Evolutionary conservation across 148 eudicot species (phyloP).

Genomic region (Fagopyrum tataricum): DNA sequence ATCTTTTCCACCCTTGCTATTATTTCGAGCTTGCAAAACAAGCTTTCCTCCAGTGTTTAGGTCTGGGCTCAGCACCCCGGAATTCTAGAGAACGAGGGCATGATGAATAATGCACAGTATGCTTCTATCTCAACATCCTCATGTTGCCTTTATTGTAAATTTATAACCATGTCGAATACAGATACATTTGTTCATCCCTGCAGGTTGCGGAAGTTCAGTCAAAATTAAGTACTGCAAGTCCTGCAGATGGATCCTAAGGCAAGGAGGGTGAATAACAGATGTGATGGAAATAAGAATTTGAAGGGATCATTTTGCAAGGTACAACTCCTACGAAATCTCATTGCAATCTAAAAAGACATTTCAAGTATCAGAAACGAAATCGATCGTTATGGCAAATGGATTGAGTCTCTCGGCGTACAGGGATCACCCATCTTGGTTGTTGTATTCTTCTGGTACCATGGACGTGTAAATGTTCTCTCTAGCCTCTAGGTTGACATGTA

Average conservation of each 20-base stretch:
- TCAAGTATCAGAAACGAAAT: neutral
- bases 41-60: slow-evolving; percentile 15
- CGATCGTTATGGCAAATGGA: neutral
- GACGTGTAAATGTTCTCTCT: neutral
- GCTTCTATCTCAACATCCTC: neutral
- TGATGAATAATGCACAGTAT: neutral
- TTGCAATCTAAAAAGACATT: neutral
- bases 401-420: neutral
- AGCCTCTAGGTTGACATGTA: neutral
- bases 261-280: neutral
- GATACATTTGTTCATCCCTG: neutral
- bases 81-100: neutral
- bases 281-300: neutral
- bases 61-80: neutral
- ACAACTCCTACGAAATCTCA: neutral
- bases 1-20: slow-evolving; percentile 6
- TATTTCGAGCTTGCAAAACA: slow-evolving; percentile 13
- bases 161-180: neutral
- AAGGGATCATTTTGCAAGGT: neutral
- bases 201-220: neutral
- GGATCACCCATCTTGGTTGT: neutral
- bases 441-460: neutral
- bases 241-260: neutral
- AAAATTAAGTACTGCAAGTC: neutral
- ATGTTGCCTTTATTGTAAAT: neutral